Evolutionary conservation across 2,329 filamentous ascomycete genomes (phyloP), one percentile per base, ranked within the genome.

Genomic region (Pseudogymnoascus sp.): DNA sequence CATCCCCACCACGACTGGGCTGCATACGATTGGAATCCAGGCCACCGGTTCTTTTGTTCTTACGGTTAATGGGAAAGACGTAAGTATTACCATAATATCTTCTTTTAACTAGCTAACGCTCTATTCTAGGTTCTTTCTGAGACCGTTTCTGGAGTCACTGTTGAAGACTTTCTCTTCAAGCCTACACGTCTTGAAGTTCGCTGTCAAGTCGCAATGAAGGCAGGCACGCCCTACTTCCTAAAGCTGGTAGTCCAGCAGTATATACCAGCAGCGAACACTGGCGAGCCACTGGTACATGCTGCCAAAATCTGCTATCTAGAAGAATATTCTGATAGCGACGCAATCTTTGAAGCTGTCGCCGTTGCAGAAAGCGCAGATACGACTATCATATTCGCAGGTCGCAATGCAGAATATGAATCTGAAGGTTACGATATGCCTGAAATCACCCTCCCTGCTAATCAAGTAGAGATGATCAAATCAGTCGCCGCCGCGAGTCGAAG

Each of bases 161-260:
- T 66, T 36, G 65, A 67, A 60, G 62, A 66, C 22, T 66, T 67
- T 11, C 61, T 66, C 18, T 66, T 66, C 38, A 50, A 62, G 35
- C 65, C 65, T 1, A n/a, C 37, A 36, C 41, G 58, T 22, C 35
- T 67, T 6, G 63, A 66, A 57, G 28, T 25, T 58, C 50, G 14
- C 15, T 33, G 15, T 53, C 61, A 6, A 39, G 58, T 47, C 41
- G 4, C 12, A 25, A 43, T 43, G 39, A 43, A 43, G 39, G 39
- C 39, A 43, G 39, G 39, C 6, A n/a, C 25, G 11, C 39, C 39
- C 6, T 43, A 43, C 39, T 43, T 43, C 39, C 12, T 43, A 14
- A 43, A 43, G 20, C 5, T 43, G 20, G 39, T 9, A 25, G 39
- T 43, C 20, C 39, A 43, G 12, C 20, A 20, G 12, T 20, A 43